Evolutionary conservation across 2,329 filamentous ascomycete genomes (phyloP).

Genomic region (Xylaria sp.): DNA sequence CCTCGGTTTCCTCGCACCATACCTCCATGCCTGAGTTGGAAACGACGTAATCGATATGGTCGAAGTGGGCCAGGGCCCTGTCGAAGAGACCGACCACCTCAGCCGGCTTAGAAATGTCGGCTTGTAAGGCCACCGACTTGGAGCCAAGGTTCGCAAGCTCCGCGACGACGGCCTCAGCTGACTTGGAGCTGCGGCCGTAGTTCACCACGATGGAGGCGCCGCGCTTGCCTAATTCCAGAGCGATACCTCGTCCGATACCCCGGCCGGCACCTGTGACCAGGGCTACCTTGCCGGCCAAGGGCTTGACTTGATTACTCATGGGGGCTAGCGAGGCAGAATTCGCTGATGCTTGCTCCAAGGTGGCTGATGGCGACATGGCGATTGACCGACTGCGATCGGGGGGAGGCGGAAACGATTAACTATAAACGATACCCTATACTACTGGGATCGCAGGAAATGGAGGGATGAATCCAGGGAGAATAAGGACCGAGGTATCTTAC

Average conservation of each 20-base stretch:
- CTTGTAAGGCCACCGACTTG: slow-evolving; percentile 68
- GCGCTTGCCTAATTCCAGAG: slow-evolving; percentile 72
- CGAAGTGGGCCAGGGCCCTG: slow-evolving; percentile 71
- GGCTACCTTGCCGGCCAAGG: slow-evolving; percentile 63
- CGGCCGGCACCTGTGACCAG: slow-evolving; percentile 73
- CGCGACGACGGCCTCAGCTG: slow-evolving; percentile 67
- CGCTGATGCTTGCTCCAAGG: slow-evolving; percentile 28
- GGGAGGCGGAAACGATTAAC: slow-evolving; percentile 1
- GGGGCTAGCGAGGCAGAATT: slow-evolving; percentile 34
- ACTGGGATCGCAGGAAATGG: slow-evolving; percentile 1
- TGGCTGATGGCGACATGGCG: slow-evolving; percentile 49
- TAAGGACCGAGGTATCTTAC: background rate
- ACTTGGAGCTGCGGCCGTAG: slow-evolving; percentile 66
- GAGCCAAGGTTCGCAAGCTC: slow-evolving; percentile 66
- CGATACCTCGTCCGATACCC: slow-evolving; percentile 73
- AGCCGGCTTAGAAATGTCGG: slow-evolving; percentile 70
- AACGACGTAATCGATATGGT: slow-evolving; percentile 76
- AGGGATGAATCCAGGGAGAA: slow-evolving; percentile 1
- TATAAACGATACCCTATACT: background rate
- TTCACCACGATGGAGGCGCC: slow-evolving; percentile 74
- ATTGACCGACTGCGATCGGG: slow-evolving; percentile 26
- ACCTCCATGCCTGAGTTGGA: slow-evolving; percentile 78
- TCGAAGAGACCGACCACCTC: slow-evolving; percentile 72
- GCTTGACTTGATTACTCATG: slow-evolving; percentile 48
- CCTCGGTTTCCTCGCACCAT: slow-evolving; percentile 76